Conservation (phyloP, 306 rosid species). For the Crataegus laevigata region DNA sequence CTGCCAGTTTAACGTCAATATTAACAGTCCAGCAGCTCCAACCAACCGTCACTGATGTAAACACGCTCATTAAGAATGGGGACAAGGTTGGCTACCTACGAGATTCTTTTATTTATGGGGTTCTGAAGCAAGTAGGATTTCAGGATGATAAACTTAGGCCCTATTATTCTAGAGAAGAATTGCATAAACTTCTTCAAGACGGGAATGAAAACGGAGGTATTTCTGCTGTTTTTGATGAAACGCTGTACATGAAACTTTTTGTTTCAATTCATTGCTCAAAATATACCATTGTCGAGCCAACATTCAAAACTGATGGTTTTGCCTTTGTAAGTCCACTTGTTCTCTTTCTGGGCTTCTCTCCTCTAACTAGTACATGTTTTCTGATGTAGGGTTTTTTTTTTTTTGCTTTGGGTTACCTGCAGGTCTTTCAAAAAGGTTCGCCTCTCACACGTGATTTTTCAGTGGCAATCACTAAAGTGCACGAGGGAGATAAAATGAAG, state of each 20-base stretch:
- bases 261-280: slow-evolving; percentile 39
- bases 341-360: neutral
- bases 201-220: slow-evolving; percentile 45
- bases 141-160: slow-evolving; percentile 14
- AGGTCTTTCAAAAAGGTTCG: neutral
- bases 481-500: neutral
- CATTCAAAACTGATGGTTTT: slow-evolving; percentile 45
- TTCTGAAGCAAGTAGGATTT: slow-evolving; percentile 26
- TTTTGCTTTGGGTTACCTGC: too few relatives aligned
- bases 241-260: slow-evolving; percentile 34
- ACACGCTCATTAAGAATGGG: slow-evolving; percentile 21
- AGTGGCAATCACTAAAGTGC: neutral
- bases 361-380: neutral
- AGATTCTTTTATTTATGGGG: slow-evolving; percentile 30
- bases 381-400: neutral
- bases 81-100: slow-evolving; percentile 34
- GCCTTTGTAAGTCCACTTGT: slow-evolving; percentile 42
- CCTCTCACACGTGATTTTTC: neutral
- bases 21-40: slow-evolving; percentile 49
- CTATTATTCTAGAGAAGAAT: slow-evolving; percentile 20
- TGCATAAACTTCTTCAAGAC: slow-evolving; percentile 23
- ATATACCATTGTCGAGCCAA: slow-evolving; percentile 42
- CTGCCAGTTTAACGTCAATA: slow-evolving; percentile 52
- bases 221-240: slow-evolving; percentile 48
- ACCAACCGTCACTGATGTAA: slow-evolving; percentile 35